A percentile compares a stretch with the other conserved stretches of the same genome.
These are phyloP conservation scores for Nannochloropsis gaditana DNA, from an alignment of 108 stramenopile genomes.

Conservation along the genomic window DNA sequence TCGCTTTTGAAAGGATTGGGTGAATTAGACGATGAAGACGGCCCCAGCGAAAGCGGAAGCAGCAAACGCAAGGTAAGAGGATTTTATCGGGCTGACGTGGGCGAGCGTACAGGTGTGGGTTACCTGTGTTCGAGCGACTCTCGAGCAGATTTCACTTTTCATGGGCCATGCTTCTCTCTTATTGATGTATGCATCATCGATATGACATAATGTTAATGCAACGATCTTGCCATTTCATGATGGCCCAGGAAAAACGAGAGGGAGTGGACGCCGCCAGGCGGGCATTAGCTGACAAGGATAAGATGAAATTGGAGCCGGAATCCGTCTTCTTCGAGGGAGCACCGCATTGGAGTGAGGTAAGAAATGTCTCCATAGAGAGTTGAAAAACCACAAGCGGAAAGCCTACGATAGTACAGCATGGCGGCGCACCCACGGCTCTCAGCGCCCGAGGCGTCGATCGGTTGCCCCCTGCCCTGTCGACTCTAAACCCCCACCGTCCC, in stretches of 20 bases:
- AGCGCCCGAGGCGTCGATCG: not conserved
- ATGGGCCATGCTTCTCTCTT: too few species aligned
- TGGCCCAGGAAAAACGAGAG: not conserved
- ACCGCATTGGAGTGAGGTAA: constrained; percentile 5
- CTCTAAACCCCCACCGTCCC: constrained; percentile 55
- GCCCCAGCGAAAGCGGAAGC: not conserved
- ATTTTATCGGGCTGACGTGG: not conserved
- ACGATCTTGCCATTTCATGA: not conserved
- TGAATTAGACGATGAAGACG: not conserved
- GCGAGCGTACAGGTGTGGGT: too few species aligned
- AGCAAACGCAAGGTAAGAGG: not conserved
- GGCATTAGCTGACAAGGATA: not conserved
- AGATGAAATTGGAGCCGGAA: constrained; percentile 17
- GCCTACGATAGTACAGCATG: too few species aligned
- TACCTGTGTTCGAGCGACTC: too few species aligned
- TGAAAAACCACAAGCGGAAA: not conserved
- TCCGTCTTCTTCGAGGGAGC: constrained; percentile 28
- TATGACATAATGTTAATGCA: not conserved
- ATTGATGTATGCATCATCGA: too few species aligned
- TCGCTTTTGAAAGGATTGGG: not conserved
- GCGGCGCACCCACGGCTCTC: too few species aligned
- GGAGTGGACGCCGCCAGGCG: not conserved
- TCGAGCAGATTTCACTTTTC: too few species aligned
- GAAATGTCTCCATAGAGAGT: not conserved
- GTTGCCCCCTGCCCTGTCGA: not conserved